Percentiles rank a stretch among this genome's conserved stretches.
Conservation (phyloP, 208 protist species). For the Leishmania turanica region DNA sequence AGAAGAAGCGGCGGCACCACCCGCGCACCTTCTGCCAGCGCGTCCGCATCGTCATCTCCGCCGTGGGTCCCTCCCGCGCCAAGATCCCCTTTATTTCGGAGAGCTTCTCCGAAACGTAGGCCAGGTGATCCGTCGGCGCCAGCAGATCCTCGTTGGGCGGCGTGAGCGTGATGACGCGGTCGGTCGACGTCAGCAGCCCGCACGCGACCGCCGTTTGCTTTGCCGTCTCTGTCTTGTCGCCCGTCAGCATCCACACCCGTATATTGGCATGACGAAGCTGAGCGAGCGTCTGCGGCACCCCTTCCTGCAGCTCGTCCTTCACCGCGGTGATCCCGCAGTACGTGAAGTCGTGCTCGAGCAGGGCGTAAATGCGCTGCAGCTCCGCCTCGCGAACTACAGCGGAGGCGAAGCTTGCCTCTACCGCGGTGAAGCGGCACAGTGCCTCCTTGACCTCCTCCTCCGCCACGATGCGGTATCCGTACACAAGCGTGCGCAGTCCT, state of each 20-base stretch:
- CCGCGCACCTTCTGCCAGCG: slow-evolving; percentile 24
- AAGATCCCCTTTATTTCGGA: slow-evolving; percentile 29
- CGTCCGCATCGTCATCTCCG: slow-evolving; percentile 7
- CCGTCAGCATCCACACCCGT: slow-evolving; percentile 97
- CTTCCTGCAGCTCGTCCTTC: slow-evolving; percentile 96
- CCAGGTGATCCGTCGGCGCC: slow-evolving; percentile 41
- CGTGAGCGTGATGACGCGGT: slow-evolving; percentile 48
- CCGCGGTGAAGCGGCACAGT: slow-evolving; percentile 25
- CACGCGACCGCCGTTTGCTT: slow-evolving; percentile 93
- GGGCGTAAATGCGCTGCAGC: slow-evolving; percentile 43
- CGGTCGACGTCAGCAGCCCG: slow-evolving; percentile 44
- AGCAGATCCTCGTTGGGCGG: slow-evolving; percentile 35
- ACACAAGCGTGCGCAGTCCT: slow-evolving; percentile 76
- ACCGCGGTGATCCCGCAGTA: slow-evolving; percentile 95
- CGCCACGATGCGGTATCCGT: slow-evolving; percentile 55
- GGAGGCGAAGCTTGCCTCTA: slow-evolving; percentile 25
- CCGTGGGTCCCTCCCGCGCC: neutral
- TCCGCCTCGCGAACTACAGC: slow-evolving; percentile 27
- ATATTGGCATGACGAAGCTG: slow-evolving; percentile 80
- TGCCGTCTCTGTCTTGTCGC: slow-evolving; percentile 98
- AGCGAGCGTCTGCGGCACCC: slow-evolving; percentile 90
- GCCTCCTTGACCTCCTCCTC: slow-evolving; percentile 45
- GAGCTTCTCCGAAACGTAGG: slow-evolving; percentile 34
- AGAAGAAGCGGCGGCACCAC: slow-evolving; percentile 34
- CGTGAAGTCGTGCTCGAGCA: slow-evolving; percentile 88